Percentiles rank a stretch among this genome's conserved stretches.
phyloP scores from a whole-genome alignment of 202 grass and related monocot species.

The Eragrostis tef region DNA sequence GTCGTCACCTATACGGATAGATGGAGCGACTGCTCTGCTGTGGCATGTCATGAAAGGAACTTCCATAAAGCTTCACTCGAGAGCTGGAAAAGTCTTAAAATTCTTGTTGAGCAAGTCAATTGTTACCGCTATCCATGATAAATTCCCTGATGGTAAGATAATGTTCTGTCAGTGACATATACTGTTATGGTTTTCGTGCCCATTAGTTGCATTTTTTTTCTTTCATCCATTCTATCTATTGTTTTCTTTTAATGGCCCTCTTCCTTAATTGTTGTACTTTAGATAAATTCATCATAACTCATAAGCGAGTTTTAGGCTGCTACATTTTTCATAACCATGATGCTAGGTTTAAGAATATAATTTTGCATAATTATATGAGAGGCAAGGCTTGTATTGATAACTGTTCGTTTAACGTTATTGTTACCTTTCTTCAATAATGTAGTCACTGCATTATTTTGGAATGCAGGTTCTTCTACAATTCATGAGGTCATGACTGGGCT shows the following conservation, averaged over 20 bases:
- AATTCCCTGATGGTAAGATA: constrained; percentile 69
- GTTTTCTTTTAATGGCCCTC: neutral
- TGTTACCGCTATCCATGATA: constrained; percentile 50
- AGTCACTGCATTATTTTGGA: neutral
- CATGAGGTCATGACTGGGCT: constrained; percentile 66
- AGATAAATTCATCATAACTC: neutral
- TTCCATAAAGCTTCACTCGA: constrained; percentile 79
- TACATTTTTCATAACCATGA: constrained; percentile 2
- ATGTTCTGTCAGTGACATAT: constrained; percentile 18
- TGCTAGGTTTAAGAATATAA: constrained; percentile 1
- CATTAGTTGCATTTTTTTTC: constrained; percentile 29
- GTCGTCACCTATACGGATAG: constrained; percentile 59
- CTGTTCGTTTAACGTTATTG: neutral
- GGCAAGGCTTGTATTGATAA: neutral
- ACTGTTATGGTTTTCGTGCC: constrained; percentile 14
- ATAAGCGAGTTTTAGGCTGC: no score
- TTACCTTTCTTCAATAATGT: neutral
- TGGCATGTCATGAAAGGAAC: constrained; percentile 84
- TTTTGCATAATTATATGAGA: constrained; percentile 18
- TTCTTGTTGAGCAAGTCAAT: constrained; percentile 77
- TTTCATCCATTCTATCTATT: constrained; percentile 24
- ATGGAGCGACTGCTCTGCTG: constrained; percentile 69
- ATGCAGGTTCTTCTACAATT: constrained; percentile 64
- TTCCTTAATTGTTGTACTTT: constrained; percentile 11
- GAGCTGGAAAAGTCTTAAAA: constrained; percentile 69